Conservation (phyloP, 139 green algal genomes). For the Chlamydomonas sp. region DNA sequence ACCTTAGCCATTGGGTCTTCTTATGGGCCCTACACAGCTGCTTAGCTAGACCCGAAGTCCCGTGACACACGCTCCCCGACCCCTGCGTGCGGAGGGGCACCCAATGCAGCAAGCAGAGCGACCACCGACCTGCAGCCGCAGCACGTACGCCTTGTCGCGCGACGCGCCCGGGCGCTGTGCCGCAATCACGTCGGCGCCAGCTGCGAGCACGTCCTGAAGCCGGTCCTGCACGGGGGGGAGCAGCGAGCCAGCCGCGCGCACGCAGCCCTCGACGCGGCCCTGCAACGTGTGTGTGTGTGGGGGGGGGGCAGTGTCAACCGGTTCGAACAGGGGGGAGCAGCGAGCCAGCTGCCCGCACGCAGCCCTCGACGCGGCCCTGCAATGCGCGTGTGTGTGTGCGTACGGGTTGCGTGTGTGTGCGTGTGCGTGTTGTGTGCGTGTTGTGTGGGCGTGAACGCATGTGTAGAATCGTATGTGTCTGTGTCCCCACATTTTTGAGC, state of each 20-base stretch:
- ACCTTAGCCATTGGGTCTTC: no score
- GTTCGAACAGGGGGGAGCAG: slow-evolving; percentile 28
- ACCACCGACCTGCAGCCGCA: slow-evolving; percentile 19
- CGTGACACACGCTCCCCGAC: no score
- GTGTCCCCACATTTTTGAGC: no score
- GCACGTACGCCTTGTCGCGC: slow-evolving; percentile 21
- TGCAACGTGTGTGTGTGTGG: background rate
- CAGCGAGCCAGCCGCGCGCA: slow-evolving; percentile 19
- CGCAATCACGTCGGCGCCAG: slow-evolving; percentile 21
- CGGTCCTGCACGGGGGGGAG: slow-evolving; percentile 32
- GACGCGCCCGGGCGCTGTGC: slow-evolving; percentile 13
- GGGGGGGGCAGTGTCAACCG: background rate
- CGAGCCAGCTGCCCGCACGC: slow-evolving; percentile 17
- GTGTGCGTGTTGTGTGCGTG: no score
- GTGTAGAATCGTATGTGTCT: background rate
- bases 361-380: slow-evolving; percentile 24
- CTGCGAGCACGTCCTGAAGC: slow-evolving; percentile 28
- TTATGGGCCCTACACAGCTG: no score
- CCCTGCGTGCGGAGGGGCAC: no score
- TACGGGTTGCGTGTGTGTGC: no score
- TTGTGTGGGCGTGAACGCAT: no score
- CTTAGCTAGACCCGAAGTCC: no score
- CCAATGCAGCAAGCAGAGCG: background rate
- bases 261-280: slow-evolving; percentile 27
- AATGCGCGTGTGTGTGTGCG: background rate